Evolutionary conservation across 495 filamentous ascomycete genomes (phyloP).

Genomic region (Astrocystis sublimbata): DNA sequence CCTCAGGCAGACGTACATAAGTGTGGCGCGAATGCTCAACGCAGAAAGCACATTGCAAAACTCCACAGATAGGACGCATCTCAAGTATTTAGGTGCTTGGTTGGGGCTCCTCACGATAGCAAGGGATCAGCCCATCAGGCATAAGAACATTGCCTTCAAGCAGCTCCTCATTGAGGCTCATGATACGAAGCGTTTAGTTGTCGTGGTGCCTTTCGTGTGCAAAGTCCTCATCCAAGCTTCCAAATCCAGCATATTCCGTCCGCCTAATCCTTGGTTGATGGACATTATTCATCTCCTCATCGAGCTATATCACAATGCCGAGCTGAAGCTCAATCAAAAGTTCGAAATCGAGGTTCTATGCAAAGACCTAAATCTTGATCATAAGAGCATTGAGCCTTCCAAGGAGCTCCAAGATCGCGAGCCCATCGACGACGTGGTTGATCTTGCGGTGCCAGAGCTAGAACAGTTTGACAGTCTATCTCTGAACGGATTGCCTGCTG

Average conservation of each 20-base stretch:
- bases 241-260: conserved; percentile 85
- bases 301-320: conserved; percentile 89
- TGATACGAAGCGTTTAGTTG: conserved; percentile 81
- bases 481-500: conserved; percentile 67
- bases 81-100: conserved; percentile 93
- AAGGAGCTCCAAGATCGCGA: conserved; percentile 74
- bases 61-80: conserved; percentile 74
- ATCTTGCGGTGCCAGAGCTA: conserved; percentile 50
- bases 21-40: conserved; percentile 81
- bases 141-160: conserved; percentile 95
- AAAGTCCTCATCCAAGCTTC: conserved; percentile 84
- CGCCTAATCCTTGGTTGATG: conserved; percentile 97
- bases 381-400: conserved; percentile 83
- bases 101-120: conserved; percentile 92
- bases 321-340: conserved; percentile 90
- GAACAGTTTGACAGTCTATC: conserved; percentile 79
- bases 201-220: conserved; percentile 95
- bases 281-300: conserved; percentile 85
- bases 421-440: conserved; percentile 62
- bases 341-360: conserved; percentile 98
- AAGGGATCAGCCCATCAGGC: conserved; percentile 92
- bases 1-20: conserved; percentile 87
- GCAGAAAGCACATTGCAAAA: conserved; percentile 79
- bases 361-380: conserved; percentile 83
- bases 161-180: conserved; percentile 90